A percentile compares a stretch with the other conserved stretches of the same genome.
Evolutionary conservation across 169 alveolate species (phyloP).

Genomic region (Cryptosporidium ryanae): DNA sequence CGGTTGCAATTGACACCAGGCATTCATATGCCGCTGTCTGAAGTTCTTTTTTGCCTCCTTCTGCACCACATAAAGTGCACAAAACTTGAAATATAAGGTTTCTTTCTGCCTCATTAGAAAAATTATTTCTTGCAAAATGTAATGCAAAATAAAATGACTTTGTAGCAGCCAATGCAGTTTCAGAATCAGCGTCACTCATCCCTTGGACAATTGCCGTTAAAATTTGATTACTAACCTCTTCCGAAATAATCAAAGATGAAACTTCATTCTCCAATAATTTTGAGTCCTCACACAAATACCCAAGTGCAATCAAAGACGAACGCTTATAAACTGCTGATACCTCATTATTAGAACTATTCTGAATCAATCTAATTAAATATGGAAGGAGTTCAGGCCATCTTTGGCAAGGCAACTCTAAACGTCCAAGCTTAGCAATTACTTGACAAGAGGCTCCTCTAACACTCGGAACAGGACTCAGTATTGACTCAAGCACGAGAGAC

Average conservation of each 20-base stretch:
- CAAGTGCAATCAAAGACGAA: conserved; percentile 83
- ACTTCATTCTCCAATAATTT: conserved; percentile 79
- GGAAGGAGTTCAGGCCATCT: conserved; percentile 89
- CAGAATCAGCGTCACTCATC: conserved; percentile 77
- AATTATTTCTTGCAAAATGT: conserved; percentile 73
- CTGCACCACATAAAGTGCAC: conserved; percentile 82
- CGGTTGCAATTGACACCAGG: conserved; percentile 85
- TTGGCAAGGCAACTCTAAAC: conserved; percentile 84
- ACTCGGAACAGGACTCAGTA: conserved; percentile 80
- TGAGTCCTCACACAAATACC: conserved; percentile 86
- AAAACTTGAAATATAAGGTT: conserved; percentile 68
- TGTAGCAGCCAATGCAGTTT: conserved; percentile 80
- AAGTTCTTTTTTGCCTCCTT: conserved; percentile 79
- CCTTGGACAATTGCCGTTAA: conserved; percentile 82
- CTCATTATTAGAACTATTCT: conserved; percentile 75
- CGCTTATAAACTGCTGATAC: conserved; percentile 83
- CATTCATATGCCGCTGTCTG: conserved; percentile 89
- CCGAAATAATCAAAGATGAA: conserved; percentile 78
- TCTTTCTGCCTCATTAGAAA: conserved; percentile 59
- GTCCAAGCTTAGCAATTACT: conserved; percentile 86
- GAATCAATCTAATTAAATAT: conserved; percentile 80
- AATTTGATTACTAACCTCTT: conserved; percentile 78
- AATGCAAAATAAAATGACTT: conserved; percentile 80
- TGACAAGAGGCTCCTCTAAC: conserved; percentile 85
- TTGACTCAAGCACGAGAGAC: conserved; percentile 80